Base-by-base conservation (phyloP, 2,329 filamentous ascomycete species). In the Ophiostoma himal-ulmi region DNA sequence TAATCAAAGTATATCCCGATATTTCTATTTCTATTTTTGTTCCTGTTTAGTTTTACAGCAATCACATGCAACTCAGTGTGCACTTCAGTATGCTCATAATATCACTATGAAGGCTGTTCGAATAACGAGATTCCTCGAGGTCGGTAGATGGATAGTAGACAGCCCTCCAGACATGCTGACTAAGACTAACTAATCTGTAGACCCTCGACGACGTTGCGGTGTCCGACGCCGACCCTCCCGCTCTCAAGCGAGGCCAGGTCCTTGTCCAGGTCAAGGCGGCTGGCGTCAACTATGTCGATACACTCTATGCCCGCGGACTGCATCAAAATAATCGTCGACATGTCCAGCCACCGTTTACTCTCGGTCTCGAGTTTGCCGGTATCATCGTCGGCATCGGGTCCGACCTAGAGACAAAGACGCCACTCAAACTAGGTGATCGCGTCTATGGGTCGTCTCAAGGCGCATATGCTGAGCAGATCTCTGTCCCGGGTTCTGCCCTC, bases 341-440 rank as follows among this genome's bases (percentile, higher is more conserved):
- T 69, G 81, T 86, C 52, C 79, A 79, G 41, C 86, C 86, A 1
- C 86, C 86, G 0, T 89, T 89, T 77, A 82, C 81, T 1, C 81
- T 88, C 0, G 86, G 86, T 14, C 84, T 84, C n/a, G 86, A 89
- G 75, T 89, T 88, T 74, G 80, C 85, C 0, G 86, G 86, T n/a
- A 78, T 82, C 1, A 79, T 89, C 0, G 72, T 82, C 20, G 44
- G 77, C 77, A 2, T 75, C 81, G 0, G 80, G 82, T 0, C 26
- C 76, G 5, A 57, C 69, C 17, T 60, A 14, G 37, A 0, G 88
- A 85, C 22, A 26, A 10, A 57, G 7, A 26, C 52, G 11, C n/a
- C 52, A 4, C 11, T 57, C 5, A 57, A 10, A 57, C 6, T 7
- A 22, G 52, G 52, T 10, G 52, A 57, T 10, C 52, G 52, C 5